phyloP scores from a whole-genome alignment of 768 basidiomycete species.

The Termitomyces sp. region DNA sequence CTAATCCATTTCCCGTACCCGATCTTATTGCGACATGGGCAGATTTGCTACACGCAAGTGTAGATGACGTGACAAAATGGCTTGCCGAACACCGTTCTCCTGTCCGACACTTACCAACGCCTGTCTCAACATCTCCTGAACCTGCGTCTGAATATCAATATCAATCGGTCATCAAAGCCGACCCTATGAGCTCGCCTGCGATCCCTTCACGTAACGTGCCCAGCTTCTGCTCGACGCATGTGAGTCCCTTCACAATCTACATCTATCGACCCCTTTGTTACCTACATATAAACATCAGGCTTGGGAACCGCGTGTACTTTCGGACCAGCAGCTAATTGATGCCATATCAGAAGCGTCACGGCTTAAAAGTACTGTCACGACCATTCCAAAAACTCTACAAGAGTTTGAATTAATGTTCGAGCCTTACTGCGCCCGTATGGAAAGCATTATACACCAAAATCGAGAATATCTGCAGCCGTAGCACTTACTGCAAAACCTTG shows the following conservation, averaged over 20 bases:
- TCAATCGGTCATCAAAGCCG: slow-evolving; percentile 10
- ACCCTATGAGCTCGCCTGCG: slow-evolving; percentile 14
- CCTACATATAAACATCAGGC: slow-evolving; percentile 5
- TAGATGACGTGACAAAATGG: slow-evolving; percentile 19
- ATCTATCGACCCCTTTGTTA: not conserved
- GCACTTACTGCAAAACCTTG: not conserved
- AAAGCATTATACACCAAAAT: slow-evolving; percentile 8
- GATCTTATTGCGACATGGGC: slow-evolving; percentile 27
- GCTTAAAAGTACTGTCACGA: not conserved
- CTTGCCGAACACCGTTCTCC: slow-evolving; percentile 13
- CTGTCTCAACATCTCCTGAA: slow-evolving; percentile 18
- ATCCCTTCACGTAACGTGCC: slow-evolving; percentile 6
- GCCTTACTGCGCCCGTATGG: slow-evolving; percentile 9
- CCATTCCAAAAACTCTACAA: slow-evolving; percentile 2
- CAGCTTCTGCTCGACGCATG: slow-evolving; percentile 2
- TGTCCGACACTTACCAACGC: slow-evolving; percentile 16
- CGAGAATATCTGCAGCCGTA: not conserved
- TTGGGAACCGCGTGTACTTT: slow-evolving; percentile 11
- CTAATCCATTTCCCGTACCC: slow-evolving; percentile 17
- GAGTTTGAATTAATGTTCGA: slow-evolving; percentile 16
- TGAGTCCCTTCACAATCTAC: not conserved
- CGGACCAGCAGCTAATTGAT: slow-evolving; percentile 9
- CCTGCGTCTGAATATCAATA: slow-evolving; percentile 9
- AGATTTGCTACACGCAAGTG: slow-evolving; percentile 16
- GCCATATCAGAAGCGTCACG: slow-evolving; percentile 17